Percentiles rank a stretch among this genome's conserved stretches.
Evolutionary conservation across 257 asterid species (phyloP).

Genomic region (Solanum ossicruentum): DNA sequence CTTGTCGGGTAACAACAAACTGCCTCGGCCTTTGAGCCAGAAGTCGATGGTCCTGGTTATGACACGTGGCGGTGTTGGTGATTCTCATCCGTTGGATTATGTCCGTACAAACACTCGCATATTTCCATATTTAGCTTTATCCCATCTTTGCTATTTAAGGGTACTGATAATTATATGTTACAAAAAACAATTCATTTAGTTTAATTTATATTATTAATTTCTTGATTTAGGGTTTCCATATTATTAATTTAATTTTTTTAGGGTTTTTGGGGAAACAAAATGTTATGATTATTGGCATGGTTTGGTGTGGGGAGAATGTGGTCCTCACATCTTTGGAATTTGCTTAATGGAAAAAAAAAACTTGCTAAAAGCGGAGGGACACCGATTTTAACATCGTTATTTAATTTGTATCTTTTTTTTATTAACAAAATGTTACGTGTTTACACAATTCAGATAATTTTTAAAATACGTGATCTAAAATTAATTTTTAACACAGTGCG

Average conservation of each 20-base stretch:
- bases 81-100: neutral
- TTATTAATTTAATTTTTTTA: neutral
- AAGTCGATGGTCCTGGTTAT: neutral
- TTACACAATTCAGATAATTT: no score
- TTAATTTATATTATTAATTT: neutral
- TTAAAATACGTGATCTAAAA: no score
- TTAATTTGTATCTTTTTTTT: no score
- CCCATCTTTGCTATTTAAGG: slow-evolving; percentile 16
- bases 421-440: no score
- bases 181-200: neutral
- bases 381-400: neutral
- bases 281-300: neutral
- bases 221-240: neutral
- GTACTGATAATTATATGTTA: neutral
- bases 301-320: neutral
- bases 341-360: neutral
- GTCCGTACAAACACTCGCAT: slow-evolving; percentile 4
- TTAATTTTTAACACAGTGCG: no score
- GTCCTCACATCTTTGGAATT: neutral
- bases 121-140: slow-evolving; percentile 16
- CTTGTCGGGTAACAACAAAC: slow-evolving; percentile 1
- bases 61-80: neutral
- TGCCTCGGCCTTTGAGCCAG: neutral
- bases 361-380: no score
- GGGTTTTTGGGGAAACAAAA: neutral